These are phyloP conservation scores for Fragosphaeria purpurea DNA, from an alignment of 2,329 filamentous ascomycete species.

Conservation along the genomic window DNA sequence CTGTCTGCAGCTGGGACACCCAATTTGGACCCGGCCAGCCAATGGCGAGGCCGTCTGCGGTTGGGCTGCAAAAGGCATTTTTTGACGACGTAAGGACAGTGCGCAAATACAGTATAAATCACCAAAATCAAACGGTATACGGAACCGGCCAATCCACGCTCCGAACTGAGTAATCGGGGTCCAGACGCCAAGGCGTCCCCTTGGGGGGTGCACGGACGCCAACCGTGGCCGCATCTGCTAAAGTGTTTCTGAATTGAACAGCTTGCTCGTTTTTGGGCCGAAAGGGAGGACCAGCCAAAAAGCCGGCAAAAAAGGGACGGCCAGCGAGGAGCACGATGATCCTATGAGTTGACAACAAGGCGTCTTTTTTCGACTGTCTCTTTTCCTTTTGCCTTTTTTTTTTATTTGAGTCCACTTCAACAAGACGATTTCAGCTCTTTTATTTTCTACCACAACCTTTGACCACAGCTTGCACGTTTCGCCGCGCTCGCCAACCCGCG, in stretches of 20 bases:
- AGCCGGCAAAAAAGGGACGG: too few species aligned
- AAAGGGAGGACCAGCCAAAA: too few species aligned
- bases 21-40: not conserved
- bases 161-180: not conserved
- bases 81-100: not conserved
- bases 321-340: too few species aligned
- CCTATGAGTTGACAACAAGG: too few species aligned
- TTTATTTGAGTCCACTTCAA: not conserved
- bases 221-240: not conserved
- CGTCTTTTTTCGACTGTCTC: not conserved
- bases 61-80: too few species aligned
- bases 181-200: not conserved
- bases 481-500: not conserved
- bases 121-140: not conserved
- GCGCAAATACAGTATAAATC: not conserved
- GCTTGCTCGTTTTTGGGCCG: slow-evolving; percentile 5
- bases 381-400: not conserved
- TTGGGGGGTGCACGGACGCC: slow-evolving; percentile 1
- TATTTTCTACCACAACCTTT: not conserved
- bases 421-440: not conserved
- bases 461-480: too few species aligned
- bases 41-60: not conserved
- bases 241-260: slow-evolving; percentile 8
- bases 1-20: not conserved
- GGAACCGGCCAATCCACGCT: slow-evolving; percentile 1